Conservation (phyloP, 192 early-diverging fungal species). For the Coemansia pectinata region DNA sequence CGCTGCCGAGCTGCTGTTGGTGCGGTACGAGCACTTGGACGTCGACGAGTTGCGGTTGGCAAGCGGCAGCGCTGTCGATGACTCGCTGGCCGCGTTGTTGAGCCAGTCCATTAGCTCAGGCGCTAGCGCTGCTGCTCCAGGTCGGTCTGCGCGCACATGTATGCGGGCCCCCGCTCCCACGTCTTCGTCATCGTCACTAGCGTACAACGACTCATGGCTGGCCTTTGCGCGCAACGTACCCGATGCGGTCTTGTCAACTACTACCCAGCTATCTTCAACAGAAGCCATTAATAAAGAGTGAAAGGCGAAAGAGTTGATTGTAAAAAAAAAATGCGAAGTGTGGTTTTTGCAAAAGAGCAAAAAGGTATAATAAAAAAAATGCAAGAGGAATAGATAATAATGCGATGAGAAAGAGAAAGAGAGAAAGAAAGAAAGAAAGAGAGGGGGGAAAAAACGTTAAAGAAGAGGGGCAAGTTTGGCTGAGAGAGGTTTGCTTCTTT, state of each 20-base stretch:
- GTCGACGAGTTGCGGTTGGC: constrained; percentile 35
- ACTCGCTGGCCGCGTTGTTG: constrained; percentile 40
- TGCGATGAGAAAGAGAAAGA: neutral
- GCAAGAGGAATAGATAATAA: neutral
- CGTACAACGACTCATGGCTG: constrained; percentile 51
- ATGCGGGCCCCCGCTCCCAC: constrained; percentile 24
- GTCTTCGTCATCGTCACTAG: constrained; percentile 21
- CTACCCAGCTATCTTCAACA: constrained; percentile 56
- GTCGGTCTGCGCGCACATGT: constrained; percentile 29
- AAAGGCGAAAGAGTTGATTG: neutral
- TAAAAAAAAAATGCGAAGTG: neutral
- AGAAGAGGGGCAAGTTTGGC: neutral
- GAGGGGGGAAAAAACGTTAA: neutral
- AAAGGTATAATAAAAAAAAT: neutral
- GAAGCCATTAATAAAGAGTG: neutral
- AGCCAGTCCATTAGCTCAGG: constrained; percentile 54
- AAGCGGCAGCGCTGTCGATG: constrained; percentile 29
- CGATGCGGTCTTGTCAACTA: constrained; percentile 50
- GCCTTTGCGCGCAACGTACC: constrained; percentile 47
- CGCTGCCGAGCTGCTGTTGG: constrained; percentile 53
- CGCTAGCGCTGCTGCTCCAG: constrained; percentile 15
- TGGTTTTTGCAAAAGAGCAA: neutral
- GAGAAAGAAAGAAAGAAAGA: neutral
- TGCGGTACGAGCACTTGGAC: constrained; percentile 46
- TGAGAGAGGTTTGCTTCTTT: neutral